phyloP scores from a whole-genome alignment of 495 filamentous ascomycete species.

The Aspergillus saccharolyticus region DNA sequence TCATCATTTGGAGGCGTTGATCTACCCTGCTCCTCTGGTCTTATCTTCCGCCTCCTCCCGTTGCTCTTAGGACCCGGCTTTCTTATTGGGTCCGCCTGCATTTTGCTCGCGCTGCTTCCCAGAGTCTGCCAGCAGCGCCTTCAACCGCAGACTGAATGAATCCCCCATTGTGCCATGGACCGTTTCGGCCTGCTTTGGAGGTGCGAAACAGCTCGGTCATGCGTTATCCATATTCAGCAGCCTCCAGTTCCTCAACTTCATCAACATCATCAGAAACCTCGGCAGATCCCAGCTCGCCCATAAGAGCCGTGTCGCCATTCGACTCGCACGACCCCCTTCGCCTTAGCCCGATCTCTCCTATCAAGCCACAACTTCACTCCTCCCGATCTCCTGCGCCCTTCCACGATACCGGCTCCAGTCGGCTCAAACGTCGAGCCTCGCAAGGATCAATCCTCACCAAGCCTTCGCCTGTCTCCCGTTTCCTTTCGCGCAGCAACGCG shows the following conservation, averaged over 20 bases:
- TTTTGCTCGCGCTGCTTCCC: conserved; percentile 7
- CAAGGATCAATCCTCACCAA: conserved; percentile 37
- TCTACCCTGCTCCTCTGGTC: background rate
- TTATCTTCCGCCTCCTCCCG: background rate
- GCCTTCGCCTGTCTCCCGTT: conserved; percentile 38
- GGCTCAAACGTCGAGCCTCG: conserved; percentile 38
- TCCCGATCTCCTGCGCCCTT: conserved; percentile 13
- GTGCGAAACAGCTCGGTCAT: conserved; percentile 28
- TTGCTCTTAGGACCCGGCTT: background rate
- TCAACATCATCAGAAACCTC: conserved; percentile 14
- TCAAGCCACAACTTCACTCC: conserved; percentile 8
- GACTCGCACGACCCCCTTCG: conserved; percentile 15
- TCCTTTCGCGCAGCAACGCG: conserved; percentile 36
- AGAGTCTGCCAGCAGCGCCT: conserved; percentile 7
- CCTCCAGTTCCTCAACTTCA: conserved; percentile 10
- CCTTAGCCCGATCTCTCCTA: conserved; percentile 18
- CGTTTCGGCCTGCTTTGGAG: conserved; percentile 25
- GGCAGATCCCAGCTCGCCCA: conserved; percentile 12
- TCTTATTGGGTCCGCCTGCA: conserved; percentile 1
- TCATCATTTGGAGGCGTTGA: too few species aligned
- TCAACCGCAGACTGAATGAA: conserved; percentile 30
- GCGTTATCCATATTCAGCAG: conserved; percentile 19
- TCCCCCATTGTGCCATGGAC: conserved; percentile 36
- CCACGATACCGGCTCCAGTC: conserved; percentile 14
- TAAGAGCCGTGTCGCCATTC: conserved; percentile 11